phyloP scores from a whole-genome alignment of 345 rosid species.

The Pistacia integerrima region DNA sequence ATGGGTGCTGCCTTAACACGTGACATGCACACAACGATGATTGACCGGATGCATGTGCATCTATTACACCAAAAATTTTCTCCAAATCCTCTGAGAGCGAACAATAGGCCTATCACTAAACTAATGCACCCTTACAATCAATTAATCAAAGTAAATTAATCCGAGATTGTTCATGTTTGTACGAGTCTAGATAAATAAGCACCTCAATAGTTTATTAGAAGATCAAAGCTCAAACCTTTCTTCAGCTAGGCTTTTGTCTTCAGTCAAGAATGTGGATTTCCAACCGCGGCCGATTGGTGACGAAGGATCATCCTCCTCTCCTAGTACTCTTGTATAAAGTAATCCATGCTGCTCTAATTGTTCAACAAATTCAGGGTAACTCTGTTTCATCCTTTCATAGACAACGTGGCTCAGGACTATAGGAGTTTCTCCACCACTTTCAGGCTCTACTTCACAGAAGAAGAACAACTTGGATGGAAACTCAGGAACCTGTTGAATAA shows the following conservation, averaged over 20 bases:
- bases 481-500: slow-evolving; percentile 66
- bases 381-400: slow-evolving; percentile 77
- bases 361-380: slow-evolving; percentile 65
- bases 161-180: neutral
- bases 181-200: neutral
- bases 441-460: slow-evolving; percentile 86
- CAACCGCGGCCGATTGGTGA: slow-evolving; percentile 96
- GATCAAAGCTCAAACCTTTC: slow-evolving; percentile 49
- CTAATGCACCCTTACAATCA: no score
- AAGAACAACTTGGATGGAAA: slow-evolving; percentile 90
- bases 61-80: no score
- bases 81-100: no score
- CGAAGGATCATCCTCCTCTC: slow-evolving; percentile 74
- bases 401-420: slow-evolving; percentile 81
- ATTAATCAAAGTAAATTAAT: no score
- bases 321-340: slow-evolving; percentile 66
- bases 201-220: no score
- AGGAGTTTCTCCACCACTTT: slow-evolving; percentile 92
- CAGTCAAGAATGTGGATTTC: slow-evolving; percentile 90
- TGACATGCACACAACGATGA: no score
- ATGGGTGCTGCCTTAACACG: no score
- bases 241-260: slow-evolving; percentile 67
- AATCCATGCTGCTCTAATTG: slow-evolving; percentile 72
- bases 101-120: no score
- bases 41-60: no score